A percentile compares a stretch with the other conserved stretches of the same genome.
Evolutionary conservation across 2,329 filamentous ascomycete genomes (phyloP).

Genomic region (Colletotrichum cordylinicola): DNA sequence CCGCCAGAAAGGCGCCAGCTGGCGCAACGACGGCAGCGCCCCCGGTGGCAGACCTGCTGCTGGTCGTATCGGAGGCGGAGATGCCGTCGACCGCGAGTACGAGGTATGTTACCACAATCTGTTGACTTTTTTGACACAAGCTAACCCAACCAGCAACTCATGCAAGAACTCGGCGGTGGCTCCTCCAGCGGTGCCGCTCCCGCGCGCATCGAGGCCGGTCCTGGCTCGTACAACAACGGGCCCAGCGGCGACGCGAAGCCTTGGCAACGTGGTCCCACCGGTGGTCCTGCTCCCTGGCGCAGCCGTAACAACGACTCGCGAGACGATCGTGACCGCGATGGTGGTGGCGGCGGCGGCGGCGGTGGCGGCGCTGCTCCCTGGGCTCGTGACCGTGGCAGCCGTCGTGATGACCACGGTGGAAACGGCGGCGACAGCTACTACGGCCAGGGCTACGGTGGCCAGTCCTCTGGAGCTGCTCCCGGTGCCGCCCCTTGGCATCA

Average conservation of each 20-base stretch:
- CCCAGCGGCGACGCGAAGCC: slow-evolving; percentile 72
- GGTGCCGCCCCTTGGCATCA: slow-evolving; percentile 66
- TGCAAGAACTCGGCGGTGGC: slow-evolving; percentile 92
- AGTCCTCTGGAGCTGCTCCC: slow-evolving; percentile 22
- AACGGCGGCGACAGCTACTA: slow-evolving; percentile 49
- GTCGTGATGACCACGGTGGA: slow-evolving; percentile 47
- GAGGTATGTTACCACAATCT: slow-evolving; percentile 67
- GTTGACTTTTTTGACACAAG: slow-evolving; percentile 19
- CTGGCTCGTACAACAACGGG: slow-evolving; percentile 64
- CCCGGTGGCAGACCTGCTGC: slow-evolving; percentile 51
- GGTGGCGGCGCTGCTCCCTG: slow-evolving; percentile 62
- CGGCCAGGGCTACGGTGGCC: slow-evolving; percentile 31
- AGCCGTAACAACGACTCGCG: slow-evolving; percentile 59
- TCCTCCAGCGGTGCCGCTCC: slow-evolving; percentile 66
- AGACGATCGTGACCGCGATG: slow-evolving; percentile 40
- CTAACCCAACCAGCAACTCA: slow-evolving; percentile 77
- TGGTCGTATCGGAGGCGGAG: slow-evolving; percentile 75
- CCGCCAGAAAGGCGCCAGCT: slow-evolving; percentile 86
- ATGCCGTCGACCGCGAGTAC: slow-evolving; percentile 92
- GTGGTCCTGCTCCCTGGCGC: slow-evolving; percentile 84
- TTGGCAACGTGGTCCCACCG: slow-evolving; percentile 87
- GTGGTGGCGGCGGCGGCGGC: slow-evolving; percentile 44
- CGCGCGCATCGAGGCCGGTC: slow-evolving; percentile 86
- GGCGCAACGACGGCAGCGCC: slow-evolving; percentile 77
- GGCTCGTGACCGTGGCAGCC: slow-evolving; percentile 60